Conservation (phyloP, 2,329 filamentous ascomycete genomes). For the Colletotrichum gloeosporioides region DNA sequence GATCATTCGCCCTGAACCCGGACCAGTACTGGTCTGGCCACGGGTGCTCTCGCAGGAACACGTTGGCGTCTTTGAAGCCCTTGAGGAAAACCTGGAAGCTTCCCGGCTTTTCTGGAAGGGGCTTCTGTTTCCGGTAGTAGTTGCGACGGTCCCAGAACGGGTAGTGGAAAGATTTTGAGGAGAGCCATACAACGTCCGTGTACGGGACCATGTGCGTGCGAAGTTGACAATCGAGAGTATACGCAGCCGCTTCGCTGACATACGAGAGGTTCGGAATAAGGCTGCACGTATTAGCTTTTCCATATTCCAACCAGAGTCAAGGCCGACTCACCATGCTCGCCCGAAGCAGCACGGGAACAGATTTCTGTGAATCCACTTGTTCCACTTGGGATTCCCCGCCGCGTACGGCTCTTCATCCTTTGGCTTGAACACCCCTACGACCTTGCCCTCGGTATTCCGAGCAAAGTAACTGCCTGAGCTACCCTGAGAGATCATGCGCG, state of each 20-base stretch:
- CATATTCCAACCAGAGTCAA: neutral
- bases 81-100: conserved; percentile 98
- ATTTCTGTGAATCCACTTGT: conserved; percentile 99
- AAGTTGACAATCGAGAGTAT: conserved; percentile 89
- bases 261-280: conserved; percentile 98
- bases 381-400: conserved; percentile 97
- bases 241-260: conserved; percentile 95
- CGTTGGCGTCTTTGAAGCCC: conserved; percentile 95
- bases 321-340: conserved; percentile 72
- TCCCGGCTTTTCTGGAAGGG: conserved; percentile 86
- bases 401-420: conserved; percentile 99
- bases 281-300: conserved; percentile 38
- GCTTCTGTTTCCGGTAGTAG: conserved; percentile 85
- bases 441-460: conserved; percentile 86
- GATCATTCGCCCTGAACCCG: conserved; percentile 72
- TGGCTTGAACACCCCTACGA: conserved; percentile 97
- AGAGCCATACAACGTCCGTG: conserved; percentile 91
- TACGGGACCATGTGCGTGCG: conserved; percentile 94
- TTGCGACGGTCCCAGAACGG: conserved; percentile 95
- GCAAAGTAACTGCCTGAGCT: conserved; percentile 99
- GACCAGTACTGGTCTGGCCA: conserved; percentile 90
- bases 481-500: conserved; percentile 94
- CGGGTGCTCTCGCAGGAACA: conserved; percentile 92
- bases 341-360: conserved; percentile 98
- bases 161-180: conserved; percentile 97